phyloP scores from a whole-genome alignment of 805 yeast genomes.

The Barnettozyma californica region DNA sequence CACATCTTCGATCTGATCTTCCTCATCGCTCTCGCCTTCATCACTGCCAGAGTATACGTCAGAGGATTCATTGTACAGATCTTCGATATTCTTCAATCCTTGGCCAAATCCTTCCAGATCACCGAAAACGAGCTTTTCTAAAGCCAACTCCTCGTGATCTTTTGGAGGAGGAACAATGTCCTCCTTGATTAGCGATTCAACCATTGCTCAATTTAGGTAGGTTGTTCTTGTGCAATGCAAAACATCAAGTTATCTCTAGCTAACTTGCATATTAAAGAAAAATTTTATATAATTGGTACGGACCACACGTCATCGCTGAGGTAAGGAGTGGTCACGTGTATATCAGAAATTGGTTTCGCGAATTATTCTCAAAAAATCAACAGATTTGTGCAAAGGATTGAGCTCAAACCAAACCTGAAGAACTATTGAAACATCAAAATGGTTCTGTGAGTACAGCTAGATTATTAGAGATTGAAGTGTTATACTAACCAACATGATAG shows the following conservation, averaged over 20 bases:
- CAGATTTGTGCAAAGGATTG: not conserved
- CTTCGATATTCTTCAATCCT: conserved; percentile 53
- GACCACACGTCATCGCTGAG: not conserved
- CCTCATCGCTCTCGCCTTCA: conserved; percentile 36
- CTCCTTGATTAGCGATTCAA: conserved; percentile 3
- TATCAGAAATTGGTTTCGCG: not conserved
- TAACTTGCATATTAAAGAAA: not conserved
- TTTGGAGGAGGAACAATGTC: conserved; percentile 50
- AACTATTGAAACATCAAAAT: conserved; percentile 2
- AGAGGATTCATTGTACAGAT: conserved; percentile 36
- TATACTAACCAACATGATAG: conserved; percentile 13
- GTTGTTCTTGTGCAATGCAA: not conserved
- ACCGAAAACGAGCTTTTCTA: conserved; percentile 87
- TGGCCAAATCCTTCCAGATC: conserved; percentile 70
- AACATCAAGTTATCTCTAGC: not conserved
- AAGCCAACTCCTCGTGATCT: conserved; percentile 73
- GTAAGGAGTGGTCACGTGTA: not conserved
- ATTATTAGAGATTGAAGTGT: not conserved
- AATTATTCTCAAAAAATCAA: not conserved
- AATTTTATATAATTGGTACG: conserved; percentile 1
- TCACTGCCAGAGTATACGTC: conserved; percentile 32
- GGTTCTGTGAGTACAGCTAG: conserved; percentile 11
- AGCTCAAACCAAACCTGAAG: not conserved
- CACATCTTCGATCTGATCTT: conserved; percentile 28
- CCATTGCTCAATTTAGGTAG: not conserved